Conservation (phyloP, 1,284 basidiomycete species). For the Acaromyces ingoldii region DNA sequence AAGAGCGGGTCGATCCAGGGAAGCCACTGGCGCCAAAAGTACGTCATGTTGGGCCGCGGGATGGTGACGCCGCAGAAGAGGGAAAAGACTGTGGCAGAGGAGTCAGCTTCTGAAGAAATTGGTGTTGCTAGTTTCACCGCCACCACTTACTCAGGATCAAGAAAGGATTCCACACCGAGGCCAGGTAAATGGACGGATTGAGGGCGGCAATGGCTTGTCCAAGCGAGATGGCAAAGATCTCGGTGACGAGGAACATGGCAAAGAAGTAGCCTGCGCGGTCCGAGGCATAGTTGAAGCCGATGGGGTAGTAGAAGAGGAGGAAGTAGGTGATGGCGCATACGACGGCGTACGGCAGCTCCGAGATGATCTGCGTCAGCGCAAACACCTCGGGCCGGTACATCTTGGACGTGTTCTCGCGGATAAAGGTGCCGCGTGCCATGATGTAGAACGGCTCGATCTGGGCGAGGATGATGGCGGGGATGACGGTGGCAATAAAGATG, state of each 20-base stretch:
- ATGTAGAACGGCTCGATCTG: slow-evolving; percentile 84
- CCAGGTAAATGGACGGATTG: slow-evolving; percentile 59
- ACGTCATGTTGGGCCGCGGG: slow-evolving; percentile 53
- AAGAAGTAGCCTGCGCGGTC: slow-evolving; percentile 68
- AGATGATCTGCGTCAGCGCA: slow-evolving; percentile 38
- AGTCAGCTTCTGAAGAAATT: too few relatives aligned
- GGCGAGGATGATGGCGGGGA: slow-evolving; percentile 70
- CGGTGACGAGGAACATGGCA: slow-evolving; percentile 52
- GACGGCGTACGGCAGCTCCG: slow-evolving; percentile 68
- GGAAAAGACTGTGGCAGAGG: too few relatives aligned
- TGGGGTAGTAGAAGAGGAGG: slow-evolving; percentile 55
- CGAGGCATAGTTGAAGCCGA: slow-evolving; percentile 59
- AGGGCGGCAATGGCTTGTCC: slow-evolving; percentile 53
- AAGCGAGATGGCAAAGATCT: slow-evolving; percentile 31
- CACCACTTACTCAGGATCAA: slow-evolving; percentile 62
- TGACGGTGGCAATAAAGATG: slow-evolving; percentile 57
- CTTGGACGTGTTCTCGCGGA: slow-evolving; percentile 38
- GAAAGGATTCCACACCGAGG: slow-evolving; percentile 72
- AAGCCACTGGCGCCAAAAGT: slow-evolving; percentile 30
- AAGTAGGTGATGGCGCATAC: slow-evolving; percentile 24
- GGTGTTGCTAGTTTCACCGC: too few relatives aligned
- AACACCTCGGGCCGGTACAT: slow-evolving; percentile 46
- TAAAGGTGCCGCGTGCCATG: slow-evolving; percentile 58
- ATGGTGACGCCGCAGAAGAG: slow-evolving; percentile 63
- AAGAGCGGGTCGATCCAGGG: slow-evolving; percentile 38